Base-by-base conservation (phyloP, 805 yeast species). In the Monosporozyma servazzii region DNA sequence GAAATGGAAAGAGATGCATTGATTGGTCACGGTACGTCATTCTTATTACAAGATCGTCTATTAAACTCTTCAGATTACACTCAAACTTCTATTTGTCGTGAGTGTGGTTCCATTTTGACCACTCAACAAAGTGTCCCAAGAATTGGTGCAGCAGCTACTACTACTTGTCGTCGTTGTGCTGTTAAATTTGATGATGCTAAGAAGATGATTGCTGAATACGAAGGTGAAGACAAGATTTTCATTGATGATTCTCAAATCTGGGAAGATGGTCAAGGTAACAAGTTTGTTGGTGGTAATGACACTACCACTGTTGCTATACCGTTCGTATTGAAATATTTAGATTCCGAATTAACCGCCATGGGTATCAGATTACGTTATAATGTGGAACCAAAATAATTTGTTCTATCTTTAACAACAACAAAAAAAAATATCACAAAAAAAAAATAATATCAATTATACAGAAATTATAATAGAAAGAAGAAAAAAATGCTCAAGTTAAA, bases 1-100 rank as follows among this genome's bases (percentile, higher is more conserved):
- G 99, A 93, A 71, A 93, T 93, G 99, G 99, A 93, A 74, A 86
- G 99, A 74, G 99, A 93, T 78, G 99, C 99, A 2, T 76, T 93
- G 62, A 89, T 93, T 69, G 99, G 98, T 53, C 99, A 93, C 66
- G 99, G 99, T 71, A 86, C 99, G 6, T 89, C 99, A 1, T 93
- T 80, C 81, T 73, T 93, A 62, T 75, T 93, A 59, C 98, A 91
- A 71, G 99, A 93, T 69, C 83, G 99, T 72, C 75, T 93, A 65
- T 77, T 93, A 67, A 93, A 93, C 72, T 89, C 96, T 66, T 86
- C 96, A 7, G 99, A 93, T 70, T 93, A 93, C 73, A 81, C 98
- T 0, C 96, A 90, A 67, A 82, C 96, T 0, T 72, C 93, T 5
- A 71, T 93, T 47, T 93, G 99, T 72, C 87, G 93, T 61, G 78